A percentile compares a stretch with the other conserved stretches of the same genome.
phyloP scores from a whole-genome alignment of 2,329 filamentous ascomycete species.

The Westerdykella sp. region DNA sequence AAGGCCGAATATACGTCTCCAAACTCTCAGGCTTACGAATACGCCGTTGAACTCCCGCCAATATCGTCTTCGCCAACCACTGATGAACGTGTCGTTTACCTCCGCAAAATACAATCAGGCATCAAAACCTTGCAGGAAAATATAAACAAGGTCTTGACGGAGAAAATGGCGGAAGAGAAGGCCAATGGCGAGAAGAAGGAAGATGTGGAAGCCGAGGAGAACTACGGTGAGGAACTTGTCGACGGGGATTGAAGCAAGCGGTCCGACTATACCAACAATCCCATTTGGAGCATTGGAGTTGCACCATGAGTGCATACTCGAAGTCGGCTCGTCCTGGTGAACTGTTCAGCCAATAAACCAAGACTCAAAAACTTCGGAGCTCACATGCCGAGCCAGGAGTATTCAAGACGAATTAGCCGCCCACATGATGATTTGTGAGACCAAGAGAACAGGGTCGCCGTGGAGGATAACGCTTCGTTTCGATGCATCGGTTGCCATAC shows the following conservation, averaged over 20 bases:
- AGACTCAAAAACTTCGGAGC: too few relatives aligned
- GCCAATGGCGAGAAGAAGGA: constrained; percentile 21
- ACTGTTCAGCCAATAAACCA: too few relatives aligned
- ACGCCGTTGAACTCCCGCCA: constrained; percentile 12
- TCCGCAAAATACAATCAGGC: constrained; percentile 54
- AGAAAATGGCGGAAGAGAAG: constrained; percentile 69
- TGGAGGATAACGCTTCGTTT: too few relatives aligned
- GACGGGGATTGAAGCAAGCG: constrained; percentile 50
- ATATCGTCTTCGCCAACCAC: constrained; percentile 24
- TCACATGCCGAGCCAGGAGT: too few relatives aligned
- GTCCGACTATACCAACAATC: too few relatives aligned
- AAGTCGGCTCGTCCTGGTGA: too few relatives aligned
- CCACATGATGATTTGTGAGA: too few relatives aligned
- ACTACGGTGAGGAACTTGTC: constrained; percentile 77
- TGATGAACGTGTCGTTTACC: constrained; percentile 53
- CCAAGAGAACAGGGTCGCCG: too few relatives aligned
- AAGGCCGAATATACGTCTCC: constrained; percentile 52
- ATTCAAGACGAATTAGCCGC: too few relatives aligned
- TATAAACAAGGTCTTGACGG: constrained; percentile 65
- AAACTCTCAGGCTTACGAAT: constrained; percentile 6
- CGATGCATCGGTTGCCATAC: too few relatives aligned
- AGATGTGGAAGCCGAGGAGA: constrained; percentile 53
- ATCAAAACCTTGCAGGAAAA: constrained; percentile 55
- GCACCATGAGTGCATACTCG: too few relatives aligned
- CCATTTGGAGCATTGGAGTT: too few relatives aligned